A percentile compares a stretch with the other conserved stretches of the same genome.
Conservation (phyloP, 768 basidiomycete genomes). For the Amanita polypyramis region DNA sequence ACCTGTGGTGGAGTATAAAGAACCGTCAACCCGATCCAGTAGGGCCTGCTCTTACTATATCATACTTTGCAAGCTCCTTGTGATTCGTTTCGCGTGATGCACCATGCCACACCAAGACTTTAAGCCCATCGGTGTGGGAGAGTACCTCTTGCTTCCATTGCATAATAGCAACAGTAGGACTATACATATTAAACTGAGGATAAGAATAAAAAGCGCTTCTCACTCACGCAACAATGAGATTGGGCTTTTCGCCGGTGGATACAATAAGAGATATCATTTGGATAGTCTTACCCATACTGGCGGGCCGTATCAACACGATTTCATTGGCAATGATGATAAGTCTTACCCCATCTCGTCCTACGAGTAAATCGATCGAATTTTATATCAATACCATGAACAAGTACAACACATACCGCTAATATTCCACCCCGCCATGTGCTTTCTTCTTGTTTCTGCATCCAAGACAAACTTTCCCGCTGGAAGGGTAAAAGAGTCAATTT, state of each 20-base stretch:
- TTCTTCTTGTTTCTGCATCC: conserved; percentile 94
- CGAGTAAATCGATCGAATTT: neutral
- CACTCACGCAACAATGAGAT: conserved; percentile 83
- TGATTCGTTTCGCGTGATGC: conserved; percentile 54
- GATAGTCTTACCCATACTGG: conserved; percentile 90
- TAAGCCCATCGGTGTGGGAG: conserved; percentile 73
- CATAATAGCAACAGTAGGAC: conserved; percentile 48
- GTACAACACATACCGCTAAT: conserved; percentile 56
- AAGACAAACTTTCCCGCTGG: conserved; percentile 88
- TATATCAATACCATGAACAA: neutral
- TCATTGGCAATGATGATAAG: neutral
- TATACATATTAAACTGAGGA: conserved; percentile 36
- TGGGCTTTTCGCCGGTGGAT: conserved; percentile 67
- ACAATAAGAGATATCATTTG: conserved; percentile 90
- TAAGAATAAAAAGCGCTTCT: conserved; percentile 24
- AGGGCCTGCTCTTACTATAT: conserved; percentile 51
- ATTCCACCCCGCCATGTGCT: conserved; percentile 85
- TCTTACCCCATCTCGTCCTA: conserved; percentile 89
- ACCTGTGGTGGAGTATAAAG: conserved; percentile 31
- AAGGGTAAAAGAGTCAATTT: conserved; percentile 86
- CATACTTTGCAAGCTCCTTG: conserved; percentile 68
- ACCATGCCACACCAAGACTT: conserved; percentile 92
- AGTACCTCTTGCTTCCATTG: conserved; percentile 95
- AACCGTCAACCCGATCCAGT: neutral
- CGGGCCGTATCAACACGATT: conserved; percentile 7